Base-by-base conservation (phyloP, 1,284 basidiomycete genomes). In the Mycena citricolor region DNA sequence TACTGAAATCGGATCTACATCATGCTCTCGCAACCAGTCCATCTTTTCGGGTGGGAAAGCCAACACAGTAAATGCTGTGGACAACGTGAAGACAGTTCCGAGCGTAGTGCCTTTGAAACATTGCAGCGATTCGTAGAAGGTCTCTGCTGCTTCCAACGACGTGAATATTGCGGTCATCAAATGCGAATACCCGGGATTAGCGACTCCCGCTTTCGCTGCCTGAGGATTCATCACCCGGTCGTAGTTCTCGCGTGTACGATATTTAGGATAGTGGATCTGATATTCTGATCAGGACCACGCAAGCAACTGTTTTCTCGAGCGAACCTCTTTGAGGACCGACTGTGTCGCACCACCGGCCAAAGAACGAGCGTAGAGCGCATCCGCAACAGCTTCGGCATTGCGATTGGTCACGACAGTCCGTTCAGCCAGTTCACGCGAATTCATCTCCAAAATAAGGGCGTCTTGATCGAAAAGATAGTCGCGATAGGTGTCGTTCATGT, bases 371-470 rank as follows among this genome's bases (percentile, higher is more conserved):
- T 72, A 75, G n/a, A 99, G 73, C 60, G 86, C 81, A 44, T 86
- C 83, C 58, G 91, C 94, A 35, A 97, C 71, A 20, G 79, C 79
- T 61, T 89, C 83, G 2, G 95, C 77, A 62, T 97, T 98, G 40
- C 67, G 63, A 64, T 99, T 91, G 64, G 97, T 92, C 43, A 73
- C 64, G 44, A 73, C 73, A 53, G 94, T 79, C 42, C 95, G 88
- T 8, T 71, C 70, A 39, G 77, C 71, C 70, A 97, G 97, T 67
- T 97, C 86, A 39, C 95, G 90, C 16, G 93, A 97, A 68, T 99
- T 99, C 55, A 94, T 86, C 64, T 99, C 95, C 86, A 99, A 89
- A 71, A 87, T 97, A 42, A 98, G 83, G 24, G 92, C 92, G 61
- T 99, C 97, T 65, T 95, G 90, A 58, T 82, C 77, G 61, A 88